A percentile compares a stretch with the other conserved stretches of the same genome.
phyloP scores from a whole-genome alignment of 768 basidiomycete genomes.

The Hygrophorus russula region DNA sequence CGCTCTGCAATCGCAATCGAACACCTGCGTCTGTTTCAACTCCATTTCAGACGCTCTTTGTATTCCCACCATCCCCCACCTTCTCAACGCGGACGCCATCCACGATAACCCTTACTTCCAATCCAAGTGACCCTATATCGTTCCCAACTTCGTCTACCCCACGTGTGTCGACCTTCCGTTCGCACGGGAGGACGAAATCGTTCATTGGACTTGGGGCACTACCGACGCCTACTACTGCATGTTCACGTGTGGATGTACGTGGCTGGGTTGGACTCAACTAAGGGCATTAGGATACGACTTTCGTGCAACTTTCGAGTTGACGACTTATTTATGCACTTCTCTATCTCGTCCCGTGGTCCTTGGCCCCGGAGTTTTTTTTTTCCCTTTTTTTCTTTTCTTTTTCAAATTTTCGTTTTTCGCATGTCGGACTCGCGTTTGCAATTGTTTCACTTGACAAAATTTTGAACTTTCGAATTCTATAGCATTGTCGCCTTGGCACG shows the following conservation, averaged over 20 bases:
- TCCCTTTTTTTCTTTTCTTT: too few relatives aligned
- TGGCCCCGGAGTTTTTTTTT: not conserved
- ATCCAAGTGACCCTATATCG: slow-evolving; percentile 25
- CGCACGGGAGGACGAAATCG: slow-evolving; percentile 57
- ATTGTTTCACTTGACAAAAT: too few relatives aligned
- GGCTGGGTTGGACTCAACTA: slow-evolving; percentile 54
- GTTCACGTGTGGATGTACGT: slow-evolving; percentile 73
- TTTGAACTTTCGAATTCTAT: not conserved
- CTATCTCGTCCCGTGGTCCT: too few relatives aligned
- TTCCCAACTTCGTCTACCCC: slow-evolving; percentile 40
- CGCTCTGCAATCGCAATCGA: not conserved
- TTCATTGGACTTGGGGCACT: slow-evolving; percentile 63
- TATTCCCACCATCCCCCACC: slow-evolving; percentile 73
- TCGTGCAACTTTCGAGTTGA: not conserved
- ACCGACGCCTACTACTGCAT: slow-evolving; percentile 69
- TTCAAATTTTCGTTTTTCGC: not conserved
- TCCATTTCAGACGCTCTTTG: slow-evolving; percentile 77
- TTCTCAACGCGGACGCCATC: slow-evolving; percentile 57
- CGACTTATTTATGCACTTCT: not conserved
- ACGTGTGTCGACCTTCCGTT: slow-evolving; percentile 56
- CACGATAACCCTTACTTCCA: slow-evolving; percentile 73
- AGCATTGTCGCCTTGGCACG: not conserved
- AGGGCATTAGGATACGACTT: not conserved
- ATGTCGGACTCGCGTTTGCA: too few relatives aligned
- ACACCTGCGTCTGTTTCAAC: slow-evolving; percentile 24